phyloP scores from a whole-genome alignment of 148 eudicot species.

The Chenopodium formosanum region DNA sequence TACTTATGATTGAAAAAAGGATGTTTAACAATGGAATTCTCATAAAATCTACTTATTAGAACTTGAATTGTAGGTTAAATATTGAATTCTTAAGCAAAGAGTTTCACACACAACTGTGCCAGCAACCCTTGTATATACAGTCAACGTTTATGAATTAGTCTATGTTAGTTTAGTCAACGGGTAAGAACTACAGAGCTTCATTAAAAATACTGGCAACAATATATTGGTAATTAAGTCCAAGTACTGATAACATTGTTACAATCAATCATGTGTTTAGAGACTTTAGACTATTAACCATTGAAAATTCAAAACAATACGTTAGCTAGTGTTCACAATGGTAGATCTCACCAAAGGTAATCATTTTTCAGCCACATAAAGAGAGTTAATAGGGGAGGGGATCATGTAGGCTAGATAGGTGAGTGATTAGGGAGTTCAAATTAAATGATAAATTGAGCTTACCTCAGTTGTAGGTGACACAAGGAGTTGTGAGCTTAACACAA shows the following conservation, averaged over 20 bases:
- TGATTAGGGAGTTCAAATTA: neutral
- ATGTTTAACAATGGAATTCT: no score
- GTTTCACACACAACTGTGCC: neutral
- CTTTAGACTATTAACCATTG: neutral
- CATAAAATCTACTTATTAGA: no score
- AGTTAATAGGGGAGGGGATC: neutral
- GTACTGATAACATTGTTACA: no score
- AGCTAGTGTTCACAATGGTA: neutral
- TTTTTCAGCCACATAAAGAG: neutral
- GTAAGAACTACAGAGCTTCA: neutral
- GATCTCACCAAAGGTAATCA: neutral
- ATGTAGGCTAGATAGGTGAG: neutral
- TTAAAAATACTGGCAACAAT: neutral
- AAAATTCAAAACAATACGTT: neutral
- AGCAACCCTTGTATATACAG: neutral
- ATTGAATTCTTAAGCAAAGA: neutral
- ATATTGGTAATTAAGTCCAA: neutral
- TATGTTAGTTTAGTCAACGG: neutral
- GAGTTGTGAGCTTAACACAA: slow-evolving; percentile 69
- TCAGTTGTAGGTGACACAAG: slow-evolving; percentile 63
- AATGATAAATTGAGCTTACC: slow-evolving; percentile 36
- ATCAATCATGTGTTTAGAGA: no score
- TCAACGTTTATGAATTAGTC: neutral
- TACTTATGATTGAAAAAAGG: neutral
- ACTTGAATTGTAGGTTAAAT: no score